These are phyloP conservation scores for Ambrosiella beaveri DNA, from an alignment of 2,329 filamentous ascomycete genomes.

Conservation along the genomic window DNA sequence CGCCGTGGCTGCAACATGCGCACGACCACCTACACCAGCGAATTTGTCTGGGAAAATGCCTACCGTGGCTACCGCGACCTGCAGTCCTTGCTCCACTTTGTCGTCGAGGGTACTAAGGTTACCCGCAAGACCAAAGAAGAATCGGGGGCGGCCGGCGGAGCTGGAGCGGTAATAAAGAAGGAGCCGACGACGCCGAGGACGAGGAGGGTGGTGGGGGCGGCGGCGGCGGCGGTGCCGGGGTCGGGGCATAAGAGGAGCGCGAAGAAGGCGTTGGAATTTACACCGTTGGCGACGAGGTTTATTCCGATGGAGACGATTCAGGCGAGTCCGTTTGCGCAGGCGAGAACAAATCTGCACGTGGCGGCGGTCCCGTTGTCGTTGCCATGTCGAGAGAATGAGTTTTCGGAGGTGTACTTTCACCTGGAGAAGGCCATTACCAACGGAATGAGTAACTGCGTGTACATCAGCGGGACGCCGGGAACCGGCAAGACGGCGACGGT, in stretches of 20 bases:
- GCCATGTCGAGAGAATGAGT: constrained; percentile 83
- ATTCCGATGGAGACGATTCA: constrained; percentile 60
- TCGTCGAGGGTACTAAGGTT: constrained; percentile 56
- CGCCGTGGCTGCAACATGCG: constrained; percentile 76
- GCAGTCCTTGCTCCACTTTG: constrained; percentile 43
- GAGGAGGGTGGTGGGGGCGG: constrained; percentile 3
- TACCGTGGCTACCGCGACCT: constrained; percentile 52
- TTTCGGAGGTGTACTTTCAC: constrained; percentile 80
- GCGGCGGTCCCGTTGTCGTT: constrained; percentile 79
- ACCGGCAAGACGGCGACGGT: constrained; percentile 97
- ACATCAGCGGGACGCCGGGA: constrained; percentile 95
- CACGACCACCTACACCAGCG: constrained; percentile 78
- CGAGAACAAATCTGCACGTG: constrained; percentile 76
- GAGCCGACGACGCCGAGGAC: constrained; percentile 7
- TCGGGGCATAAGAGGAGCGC: constrained; percentile 10
- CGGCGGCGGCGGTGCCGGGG: not conserved
- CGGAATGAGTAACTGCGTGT: constrained; percentile 88
- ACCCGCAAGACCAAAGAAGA: constrained; percentile 25
- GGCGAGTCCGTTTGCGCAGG: constrained; percentile 79
- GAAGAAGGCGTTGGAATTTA: constrained; percentile 74
- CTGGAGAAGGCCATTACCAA: constrained; percentile 88
- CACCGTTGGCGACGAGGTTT: constrained; percentile 74
- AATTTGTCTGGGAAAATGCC: constrained; percentile 81
- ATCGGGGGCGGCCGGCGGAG: not conserved
- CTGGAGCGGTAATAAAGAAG: not conserved